Base-by-base conservation (phyloP, 139 green algal species). In the Tetraselmis chui region DNA sequence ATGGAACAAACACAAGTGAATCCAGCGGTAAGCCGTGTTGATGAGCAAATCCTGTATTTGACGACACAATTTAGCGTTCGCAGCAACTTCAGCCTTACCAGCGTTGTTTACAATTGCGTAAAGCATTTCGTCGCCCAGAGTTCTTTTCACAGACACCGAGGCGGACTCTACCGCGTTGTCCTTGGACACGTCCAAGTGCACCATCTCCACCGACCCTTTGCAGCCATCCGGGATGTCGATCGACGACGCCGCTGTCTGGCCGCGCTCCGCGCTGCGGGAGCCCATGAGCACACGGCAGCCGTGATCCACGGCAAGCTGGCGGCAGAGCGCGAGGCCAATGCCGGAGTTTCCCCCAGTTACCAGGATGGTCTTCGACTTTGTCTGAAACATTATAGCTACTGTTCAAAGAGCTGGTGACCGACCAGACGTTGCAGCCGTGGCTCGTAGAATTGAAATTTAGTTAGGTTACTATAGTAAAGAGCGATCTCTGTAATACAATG, bases 201-300 rank as follows among this genome's bases (percentile, higher is more conserved):
- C 74, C 26, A 77, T 2, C 74, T 77, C 74, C 26, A 77, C n/a
- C 2, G 25, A 31, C 23, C 74, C 74, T 2, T 28, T 29, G 26
- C 74, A 28, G 2, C 26, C n/a, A 5, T 29, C 26, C 26, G 23
- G 23, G 74, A 25, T 29, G 5, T 28, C 74, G 26, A 31, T 25
- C 23, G 74, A 77, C 26, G n/a, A 2, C 26, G 28, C n/a, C 26
- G 26, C 74, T 23, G 74, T 25, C 74, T 77, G 23, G 74, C 25
- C 74, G 74, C 74, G 74, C 74, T 77, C 74, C 74, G n/a, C n/a
- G 26, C 26, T 31, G 2, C 74, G 74, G 26, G 74, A 77, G 74
- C 5, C 74, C 74, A 77, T 77, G 5, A 77, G n/a, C 74, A 77
- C 74, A 25, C 74, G 74, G 74, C 74, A 77, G 74, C 74, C 74